A percentile compares a stretch with the other conserved stretches of the same genome.
Conservation (phyloP, 163 green algal species). For the Scenedesmus sp. region DNA sequence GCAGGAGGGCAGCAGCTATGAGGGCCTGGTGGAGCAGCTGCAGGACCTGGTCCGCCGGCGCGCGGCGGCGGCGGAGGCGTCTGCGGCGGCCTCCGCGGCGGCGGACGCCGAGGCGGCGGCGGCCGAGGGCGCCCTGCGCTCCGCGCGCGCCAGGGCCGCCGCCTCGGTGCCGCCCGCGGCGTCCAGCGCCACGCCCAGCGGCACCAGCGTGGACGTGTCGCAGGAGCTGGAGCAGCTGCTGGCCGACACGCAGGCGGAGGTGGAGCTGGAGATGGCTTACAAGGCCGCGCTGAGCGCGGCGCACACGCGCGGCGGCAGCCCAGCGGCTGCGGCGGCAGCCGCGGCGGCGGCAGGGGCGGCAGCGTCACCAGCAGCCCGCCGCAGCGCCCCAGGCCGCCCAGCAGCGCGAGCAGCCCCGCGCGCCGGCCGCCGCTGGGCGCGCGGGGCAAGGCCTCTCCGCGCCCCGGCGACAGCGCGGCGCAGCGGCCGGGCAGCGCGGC, state of each 20-base stretch:
- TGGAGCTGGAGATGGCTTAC: constrained; percentile 19
- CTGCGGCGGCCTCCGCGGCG: too few species aligned
- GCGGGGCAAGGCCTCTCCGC: too few species aligned
- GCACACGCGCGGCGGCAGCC: too few species aligned
- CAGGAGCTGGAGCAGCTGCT: constrained; percentile 41
- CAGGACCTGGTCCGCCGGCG: not conserved
- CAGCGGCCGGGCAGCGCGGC: not conserved
- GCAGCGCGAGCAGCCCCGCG: not conserved
- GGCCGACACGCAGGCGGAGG: constrained; percentile 28
- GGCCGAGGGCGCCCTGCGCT: too few species aligned
- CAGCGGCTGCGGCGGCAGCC: not conserved
- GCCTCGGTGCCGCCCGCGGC: too few species aligned
- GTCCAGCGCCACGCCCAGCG: not conserved
- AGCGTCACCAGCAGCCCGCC: not conserved
- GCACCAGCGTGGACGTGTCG: constrained; percentile 29
- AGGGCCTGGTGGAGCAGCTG: too few species aligned
- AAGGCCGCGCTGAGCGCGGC: constrained; percentile 2
- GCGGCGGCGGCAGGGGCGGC: not conserved
- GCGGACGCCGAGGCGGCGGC: too few species aligned
- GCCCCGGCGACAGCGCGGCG: not conserved
- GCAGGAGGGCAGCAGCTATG: too few species aligned
- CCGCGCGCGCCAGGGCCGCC: too few species aligned
- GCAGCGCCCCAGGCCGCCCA: constrained; percentile 12
- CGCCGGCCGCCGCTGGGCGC: too few species aligned
- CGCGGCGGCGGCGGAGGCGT: not conserved